These are phyloP conservation scores for Sporodiniella umbellata DNA, from an alignment of 371 early-diverging fungal genomes.

Conservation along the genomic window DNA sequence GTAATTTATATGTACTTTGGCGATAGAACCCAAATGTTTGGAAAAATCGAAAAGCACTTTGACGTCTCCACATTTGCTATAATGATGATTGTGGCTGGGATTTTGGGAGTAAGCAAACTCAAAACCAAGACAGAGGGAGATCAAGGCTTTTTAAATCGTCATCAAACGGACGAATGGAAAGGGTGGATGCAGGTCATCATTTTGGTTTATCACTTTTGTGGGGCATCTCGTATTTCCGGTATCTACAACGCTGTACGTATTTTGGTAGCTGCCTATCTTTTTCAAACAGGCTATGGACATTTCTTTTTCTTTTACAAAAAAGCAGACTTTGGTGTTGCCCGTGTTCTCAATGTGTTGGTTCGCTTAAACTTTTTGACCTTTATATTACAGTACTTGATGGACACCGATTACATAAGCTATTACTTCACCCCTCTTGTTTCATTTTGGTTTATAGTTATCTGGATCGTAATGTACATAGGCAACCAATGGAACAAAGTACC, in stretches of 20 bases:
- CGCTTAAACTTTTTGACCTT: constrained; percentile 71
- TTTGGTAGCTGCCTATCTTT: constrained; percentile 74
- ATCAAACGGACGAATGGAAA: constrained; percentile 85
- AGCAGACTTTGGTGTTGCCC: constrained; percentile 59
- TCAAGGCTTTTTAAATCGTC: constrained; percentile 62
- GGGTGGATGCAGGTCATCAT: constrained; percentile 86
- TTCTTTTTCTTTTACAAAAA: constrained; percentile 70
- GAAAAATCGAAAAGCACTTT: constrained; percentile 63
- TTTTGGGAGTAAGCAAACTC: constrained; percentile 48
- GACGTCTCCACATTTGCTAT: constrained; percentile 37
- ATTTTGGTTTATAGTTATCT: constrained; percentile 71
- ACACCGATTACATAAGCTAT: constrained; percentile 67
- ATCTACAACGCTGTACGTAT: constrained; percentile 73
- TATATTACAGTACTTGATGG: constrained; percentile 64
- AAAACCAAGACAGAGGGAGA: constrained; percentile 25
- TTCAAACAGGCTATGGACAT: constrained; percentile 81
- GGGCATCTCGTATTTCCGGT: constrained; percentile 56
- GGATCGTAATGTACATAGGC: constrained; percentile 59
- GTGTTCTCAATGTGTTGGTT: constrained; percentile 60
- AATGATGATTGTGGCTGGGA: constrained; percentile 29
- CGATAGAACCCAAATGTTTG: constrained; percentile 69
- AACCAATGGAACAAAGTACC: constrained; percentile 43
- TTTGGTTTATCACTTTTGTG: constrained; percentile 68
- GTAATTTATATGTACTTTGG: constrained; percentile 58
- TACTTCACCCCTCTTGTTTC: constrained; percentile 81